Percentiles rank a stretch among this genome's conserved stretches.
Evolutionary conservation across 2,329 filamentous ascomycete genomes (phyloP).

Genomic region (Paecilomyces dactylethromorphus): DNA sequence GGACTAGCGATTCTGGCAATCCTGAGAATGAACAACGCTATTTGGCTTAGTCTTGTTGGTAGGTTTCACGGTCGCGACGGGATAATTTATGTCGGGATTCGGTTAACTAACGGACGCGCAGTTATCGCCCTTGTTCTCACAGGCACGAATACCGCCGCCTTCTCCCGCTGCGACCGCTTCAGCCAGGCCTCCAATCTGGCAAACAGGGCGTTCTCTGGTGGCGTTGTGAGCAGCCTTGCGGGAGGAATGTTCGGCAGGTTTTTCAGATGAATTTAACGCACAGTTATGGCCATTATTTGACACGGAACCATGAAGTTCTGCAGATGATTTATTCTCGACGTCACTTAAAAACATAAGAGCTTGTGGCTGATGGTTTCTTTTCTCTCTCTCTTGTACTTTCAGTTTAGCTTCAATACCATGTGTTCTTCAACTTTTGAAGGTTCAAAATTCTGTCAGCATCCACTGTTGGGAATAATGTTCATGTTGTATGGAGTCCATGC

Average conservation of each 20-base stretch:
- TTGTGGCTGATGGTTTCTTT: not conserved
- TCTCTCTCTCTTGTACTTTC: not conserved
- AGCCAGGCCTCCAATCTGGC: constrained; percentile 54
- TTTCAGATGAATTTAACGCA: constrained; percentile 35
- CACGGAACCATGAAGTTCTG: not conserved
- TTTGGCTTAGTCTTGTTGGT: constrained; percentile 48
- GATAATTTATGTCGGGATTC: not conserved
- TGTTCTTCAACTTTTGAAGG: not conserved
- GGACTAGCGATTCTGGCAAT: constrained; percentile 42
- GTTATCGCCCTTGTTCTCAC: constrained; percentile 45
- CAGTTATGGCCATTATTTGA: not conserved
- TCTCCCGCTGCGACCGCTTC: constrained; percentile 47
- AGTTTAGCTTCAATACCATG: not conserved
- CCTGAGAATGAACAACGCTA: constrained; percentile 39
- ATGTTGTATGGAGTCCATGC: not conserved
- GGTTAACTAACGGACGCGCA: constrained; percentile 13
- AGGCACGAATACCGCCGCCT: constrained; percentile 46
- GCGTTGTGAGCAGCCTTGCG: constrained; percentile 49
- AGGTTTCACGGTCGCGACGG: constrained; percentile 17
- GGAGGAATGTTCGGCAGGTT: constrained; percentile 49
- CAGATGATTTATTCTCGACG: not conserved
- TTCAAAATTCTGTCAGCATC: not conserved
- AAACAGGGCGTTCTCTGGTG: constrained; percentile 48
- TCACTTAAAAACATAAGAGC: not conserved
- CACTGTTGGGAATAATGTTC: not conserved